Evolutionary conservation across 2,329 filamentous ascomycete species (phyloP), one percentile per base, ranked within the genome.

Genomic region (Alternaria tenuissima): DNA sequence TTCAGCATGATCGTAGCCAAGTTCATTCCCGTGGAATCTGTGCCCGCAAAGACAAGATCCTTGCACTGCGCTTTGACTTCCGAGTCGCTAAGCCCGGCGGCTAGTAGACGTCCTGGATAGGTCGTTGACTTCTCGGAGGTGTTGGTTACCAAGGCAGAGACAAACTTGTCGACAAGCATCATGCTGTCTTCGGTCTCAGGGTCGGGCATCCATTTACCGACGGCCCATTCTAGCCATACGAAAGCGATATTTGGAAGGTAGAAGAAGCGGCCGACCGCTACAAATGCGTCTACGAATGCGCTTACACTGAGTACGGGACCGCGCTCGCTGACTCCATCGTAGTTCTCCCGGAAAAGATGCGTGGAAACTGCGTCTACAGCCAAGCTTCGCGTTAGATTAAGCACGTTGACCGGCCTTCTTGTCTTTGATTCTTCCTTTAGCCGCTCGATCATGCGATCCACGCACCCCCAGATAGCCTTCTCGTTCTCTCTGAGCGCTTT

Each of bases 181-280:
- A 79, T 77, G 44, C 78, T 80, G 42, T 73, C 69, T 2, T 70
- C 64, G 1, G 75, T 76, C 8, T 75, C 70, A 7, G 72, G 63
- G 32, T 77, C 77, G 5, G 75, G 67, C 4, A 74, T 74, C 41
- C 76, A 73, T 58, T 80, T 79, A 9, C 74, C 67, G 1, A 76
- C 59, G 16, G 66, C 63, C 60, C 76, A 78, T 38, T 83, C 81
- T 22, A 82, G 63, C 14, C 76, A 68, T 12, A 74, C 57, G 58
- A 84, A 83, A 3, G 78, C 65, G 44, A 62, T 72, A 24, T 76
- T 81, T 1, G 83, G 83, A 1, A 87, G 68, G 63, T 85, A 85
- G 69, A 85, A 86, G 67, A 87, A 85, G 4, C 83, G 76, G 0
- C 84, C 84, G 7, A 86, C 81, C 5, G 81, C 84, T 3, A 87